A percentile compares a stretch with the other conserved stretches of the same genome.
Conservation (phyloP, 352 stramenopile species). For the Globisporangium emineosum region DNA sequence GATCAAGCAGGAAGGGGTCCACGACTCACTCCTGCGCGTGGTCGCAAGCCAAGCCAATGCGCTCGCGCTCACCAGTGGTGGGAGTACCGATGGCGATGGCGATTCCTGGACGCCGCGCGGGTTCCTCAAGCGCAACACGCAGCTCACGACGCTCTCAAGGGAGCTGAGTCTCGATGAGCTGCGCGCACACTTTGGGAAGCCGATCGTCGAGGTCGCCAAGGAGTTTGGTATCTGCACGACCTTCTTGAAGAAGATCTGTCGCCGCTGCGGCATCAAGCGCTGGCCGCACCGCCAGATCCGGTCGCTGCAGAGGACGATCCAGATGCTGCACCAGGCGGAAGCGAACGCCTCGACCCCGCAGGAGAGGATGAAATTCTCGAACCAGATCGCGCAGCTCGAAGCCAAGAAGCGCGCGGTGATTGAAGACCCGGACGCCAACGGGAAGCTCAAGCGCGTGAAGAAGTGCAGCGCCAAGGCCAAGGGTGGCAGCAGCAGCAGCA, state of each 20-base stretch:
- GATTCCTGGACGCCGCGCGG: constrained; percentile 7
- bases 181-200: constrained; percentile 56
- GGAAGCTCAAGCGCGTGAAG: constrained; percentile 64
- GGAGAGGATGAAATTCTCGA: constrained; percentile 48
- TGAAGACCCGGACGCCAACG: constrained; percentile 54
- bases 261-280: constrained; percentile 74
- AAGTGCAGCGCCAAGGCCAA: constrained; percentile 30
- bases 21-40: constrained; percentile 37
- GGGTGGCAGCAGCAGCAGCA: constrained; percentile 4
- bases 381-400: constrained; percentile 59
- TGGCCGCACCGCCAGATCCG: constrained; percentile 85
- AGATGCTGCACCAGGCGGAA: constrained; percentile 72
- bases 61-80: constrained; percentile 14
- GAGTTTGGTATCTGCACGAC: constrained; percentile 77
- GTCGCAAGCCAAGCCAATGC: constrained; percentile 29
- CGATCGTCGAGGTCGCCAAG: constrained; percentile 62
- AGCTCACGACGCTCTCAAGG: constrained; percentile 43
- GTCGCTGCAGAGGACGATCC: constrained; percentile 61
- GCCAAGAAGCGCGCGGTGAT: constrained; percentile 68
- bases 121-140: constrained; percentile 33
- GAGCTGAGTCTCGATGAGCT: constrained; percentile 62
- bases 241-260: constrained; percentile 87
- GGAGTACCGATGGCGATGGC: constrained; percentile 2
- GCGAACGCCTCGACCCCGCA: constrained; percentile 33
- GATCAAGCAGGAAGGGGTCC: constrained; percentile 21